Evolutionary conservation across 2,329 filamentous ascomycete species (phyloP), one percentile per base, ranked within the genome.

Genomic region (Bipolaris oryzae): DNA sequence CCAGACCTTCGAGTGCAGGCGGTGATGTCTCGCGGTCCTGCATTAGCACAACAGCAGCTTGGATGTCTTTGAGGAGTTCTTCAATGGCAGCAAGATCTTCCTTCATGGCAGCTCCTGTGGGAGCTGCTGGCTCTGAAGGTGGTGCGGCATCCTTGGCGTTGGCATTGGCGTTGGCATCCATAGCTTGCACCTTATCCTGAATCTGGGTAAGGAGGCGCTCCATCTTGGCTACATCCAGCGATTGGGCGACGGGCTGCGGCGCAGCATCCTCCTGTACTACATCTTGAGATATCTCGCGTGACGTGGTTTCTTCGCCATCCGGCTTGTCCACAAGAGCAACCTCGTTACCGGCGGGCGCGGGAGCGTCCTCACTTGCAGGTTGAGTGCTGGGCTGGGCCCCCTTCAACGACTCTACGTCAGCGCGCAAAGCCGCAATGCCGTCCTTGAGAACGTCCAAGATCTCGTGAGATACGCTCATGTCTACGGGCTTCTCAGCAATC

Each of bases 361-460:
- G 66, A 4, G 55, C 21, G 15, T 50, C 44, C 78, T 58, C 76
- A 3, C 78, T 77, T 1, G 83, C 79, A 10, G 21, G 53, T 6
- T 53, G 45, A n/a, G 76, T 78, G 21, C 51, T 50, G 5, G 41
- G 50, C 5, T 44, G 48, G 13, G 42, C 34, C 6, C 89, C 86
- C n/a, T 90, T 89, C 37, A 97, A 81, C 18, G 83, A 82, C 54
- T 92, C 89, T 62, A 97, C 90, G 46, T 97, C 93, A 1, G 85
- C 83, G 50, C 88, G 87, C 15, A 98, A 83, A 37, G 84, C 84
- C 41, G 89, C 87, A 7, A 98, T 80, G 0, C 92, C 93, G n/a
- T 87, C 84, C 73, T 90, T 96, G 53, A 98, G 82, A 0, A 91
- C 91, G 57, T 96, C 91, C 1, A 97, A 82, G 50, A 97, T 93